Conservation (phyloP, 148 eudicot genomes). For the Rhododendron kiyosumense region DNA sequence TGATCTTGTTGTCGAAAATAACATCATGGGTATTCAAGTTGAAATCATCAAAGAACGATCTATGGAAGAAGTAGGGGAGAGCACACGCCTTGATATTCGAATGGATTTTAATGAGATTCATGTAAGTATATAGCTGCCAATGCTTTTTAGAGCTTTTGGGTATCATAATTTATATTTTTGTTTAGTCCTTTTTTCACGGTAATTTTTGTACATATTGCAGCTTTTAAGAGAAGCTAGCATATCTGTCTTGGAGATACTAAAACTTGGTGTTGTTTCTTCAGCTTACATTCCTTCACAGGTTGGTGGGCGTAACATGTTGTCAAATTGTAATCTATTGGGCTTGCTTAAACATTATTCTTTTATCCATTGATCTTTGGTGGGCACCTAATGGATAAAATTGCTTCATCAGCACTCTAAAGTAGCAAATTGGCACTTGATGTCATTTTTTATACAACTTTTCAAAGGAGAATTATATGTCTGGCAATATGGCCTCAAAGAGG, state of each 20-base stretch:
- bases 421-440: not conserved
- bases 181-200: not conserved
- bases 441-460: not conserved
- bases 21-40: conserved; percentile 80
- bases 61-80: conserved; percentile 76
- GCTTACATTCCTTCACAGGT: conserved; percentile 83
- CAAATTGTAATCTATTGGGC: not conserved
- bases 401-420: not conserved
- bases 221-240: conserved; percentile 70
- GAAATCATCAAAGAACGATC: conserved; percentile 66
- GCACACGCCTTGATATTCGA: conserved; percentile 78
- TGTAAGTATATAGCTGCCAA: conserved; percentile 39
- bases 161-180: not conserved
- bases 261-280: conserved; percentile 75
- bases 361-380: not conserved
- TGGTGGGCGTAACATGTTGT: conserved; percentile 1
- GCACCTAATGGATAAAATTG: not conserved
- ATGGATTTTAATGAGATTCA: conserved; percentile 89
- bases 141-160: not conserved
- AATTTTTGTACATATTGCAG: conserved; percentile 32
- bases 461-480: not conserved
- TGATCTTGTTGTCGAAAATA: conserved; percentile 65
- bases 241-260: conserved; percentile 76
- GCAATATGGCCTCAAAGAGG: not conserved
- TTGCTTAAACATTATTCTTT: not conserved